phyloP scores from a whole-genome alignment of 257 asterid species.

The Phtheirospermum japonicum region DNA sequence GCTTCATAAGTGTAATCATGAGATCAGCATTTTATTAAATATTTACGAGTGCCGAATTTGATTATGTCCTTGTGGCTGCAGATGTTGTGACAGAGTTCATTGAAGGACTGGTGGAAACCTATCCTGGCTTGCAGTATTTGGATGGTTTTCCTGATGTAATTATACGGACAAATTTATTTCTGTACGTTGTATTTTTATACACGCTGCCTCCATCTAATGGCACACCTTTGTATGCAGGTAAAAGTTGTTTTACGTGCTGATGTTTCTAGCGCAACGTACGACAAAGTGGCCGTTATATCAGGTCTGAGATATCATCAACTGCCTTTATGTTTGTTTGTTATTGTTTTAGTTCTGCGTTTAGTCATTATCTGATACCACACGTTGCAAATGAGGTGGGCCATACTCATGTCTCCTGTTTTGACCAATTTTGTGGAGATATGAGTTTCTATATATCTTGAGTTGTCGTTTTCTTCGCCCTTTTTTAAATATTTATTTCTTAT shows the following conservation, averaged over 20 bases:
- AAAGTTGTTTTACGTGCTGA: constrained; percentile 97
- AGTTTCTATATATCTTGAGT: not conserved
- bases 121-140: constrained; percentile 91
- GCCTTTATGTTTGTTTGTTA: constrained; percentile 13
- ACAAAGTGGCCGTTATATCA: constrained; percentile 92
- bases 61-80: constrained; percentile 39
- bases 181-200: not conserved
- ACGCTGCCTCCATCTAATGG: constrained; percentile 23
- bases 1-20: constrained; percentile 8
- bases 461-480: not conserved
- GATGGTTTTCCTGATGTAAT: constrained; percentile 90
- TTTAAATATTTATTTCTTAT: not conserved
- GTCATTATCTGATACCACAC: not conserved
- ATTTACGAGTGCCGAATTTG: constrained; percentile 1
- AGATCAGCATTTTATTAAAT: constrained; percentile 20
- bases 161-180: not conserved
- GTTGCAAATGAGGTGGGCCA: constrained; percentile 20
- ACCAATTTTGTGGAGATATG: not conserved
- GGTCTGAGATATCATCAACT: constrained; percentile 41
- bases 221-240: constrained; percentile 43
- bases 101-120: constrained; percentile 92
- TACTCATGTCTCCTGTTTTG: constrained; percentile 2
- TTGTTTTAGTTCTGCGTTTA: constrained; percentile 1
- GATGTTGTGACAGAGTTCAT: constrained; percentile 96
- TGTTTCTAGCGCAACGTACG: constrained; percentile 61